Conservation (phyloP, 2,329 filamentous ascomycete species). For the Juglanconis oblonga region DNA sequence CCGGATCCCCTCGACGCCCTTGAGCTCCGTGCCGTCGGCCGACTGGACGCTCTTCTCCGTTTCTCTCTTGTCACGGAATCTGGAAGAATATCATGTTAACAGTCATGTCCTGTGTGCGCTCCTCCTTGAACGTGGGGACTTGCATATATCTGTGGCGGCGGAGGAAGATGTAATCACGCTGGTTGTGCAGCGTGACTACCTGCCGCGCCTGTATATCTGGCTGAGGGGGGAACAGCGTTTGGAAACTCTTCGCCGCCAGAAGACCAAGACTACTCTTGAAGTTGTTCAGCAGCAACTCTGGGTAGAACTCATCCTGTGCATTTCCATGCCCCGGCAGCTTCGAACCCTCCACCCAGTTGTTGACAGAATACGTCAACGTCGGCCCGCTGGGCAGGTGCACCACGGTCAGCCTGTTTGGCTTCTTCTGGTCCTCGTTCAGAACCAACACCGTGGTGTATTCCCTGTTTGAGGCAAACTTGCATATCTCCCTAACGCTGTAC, state of each 20-base stretch:
- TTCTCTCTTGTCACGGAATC: constrained; percentile 79
- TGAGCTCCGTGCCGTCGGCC: constrained; percentile 76
- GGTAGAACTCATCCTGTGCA: constrained; percentile 77
- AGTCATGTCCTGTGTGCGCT: neutral
- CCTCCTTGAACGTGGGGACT: neutral
- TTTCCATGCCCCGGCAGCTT: constrained; percentile 86
- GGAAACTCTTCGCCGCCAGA: constrained; percentile 81
- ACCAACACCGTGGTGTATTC: constrained; percentile 83
- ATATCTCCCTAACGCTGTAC: constrained; percentile 88
- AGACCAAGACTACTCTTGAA: constrained; percentile 92
- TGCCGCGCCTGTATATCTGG: constrained; percentile 85
- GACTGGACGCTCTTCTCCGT: constrained; percentile 85
- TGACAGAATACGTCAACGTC: constrained; percentile 88
- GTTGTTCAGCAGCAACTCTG: constrained; percentile 88
- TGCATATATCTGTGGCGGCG: constrained; percentile 45
- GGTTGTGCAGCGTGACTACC: constrained; percentile 89
- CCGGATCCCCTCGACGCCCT: constrained; percentile 80
- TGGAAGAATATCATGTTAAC: neutral
- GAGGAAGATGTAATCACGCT: constrained; percentile 76
- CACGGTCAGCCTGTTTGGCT: constrained; percentile 58
- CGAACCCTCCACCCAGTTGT: constrained; percentile 86
- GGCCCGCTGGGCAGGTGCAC: constrained; percentile 64
- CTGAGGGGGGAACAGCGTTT: constrained; percentile 71
- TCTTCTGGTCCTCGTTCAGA: constrained; percentile 86
- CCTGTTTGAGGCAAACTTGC: constrained; percentile 76